These are phyloP conservation scores for Phlebopus sp. DNA, from an alignment of 1,284 basidiomycete genomes.

Conservation along the genomic window DNA sequence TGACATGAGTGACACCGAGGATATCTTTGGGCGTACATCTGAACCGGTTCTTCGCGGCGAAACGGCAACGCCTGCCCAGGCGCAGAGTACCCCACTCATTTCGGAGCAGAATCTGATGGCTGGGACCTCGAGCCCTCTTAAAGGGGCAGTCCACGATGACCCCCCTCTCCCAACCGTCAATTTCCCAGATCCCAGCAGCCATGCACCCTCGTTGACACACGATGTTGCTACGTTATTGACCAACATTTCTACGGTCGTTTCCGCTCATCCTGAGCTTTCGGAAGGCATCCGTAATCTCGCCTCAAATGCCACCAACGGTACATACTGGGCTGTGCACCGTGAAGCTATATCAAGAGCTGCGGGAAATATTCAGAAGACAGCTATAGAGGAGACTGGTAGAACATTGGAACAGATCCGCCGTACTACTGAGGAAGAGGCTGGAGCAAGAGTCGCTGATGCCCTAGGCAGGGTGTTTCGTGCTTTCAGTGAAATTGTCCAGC, in stretches of 20 bases:
- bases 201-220: slow-evolving; percentile 49
- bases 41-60: slow-evolving; percentile 18
- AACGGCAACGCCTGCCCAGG: slow-evolving; percentile 32
- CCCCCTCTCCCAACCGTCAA: slow-evolving; percentile 57
- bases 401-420: slow-evolving; percentile 45
- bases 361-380: slow-evolving; percentile 44
- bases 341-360: slow-evolving; percentile 54
- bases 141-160: slow-evolving; percentile 34
- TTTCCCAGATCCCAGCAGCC: slow-evolving; percentile 22
- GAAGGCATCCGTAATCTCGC: slow-evolving; percentile 62
- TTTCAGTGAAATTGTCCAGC: slow-evolving; percentile 40
- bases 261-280: slow-evolving; percentile 66
- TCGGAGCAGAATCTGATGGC: slow-evolving; percentile 21
- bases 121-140: slow-evolving; percentile 16
- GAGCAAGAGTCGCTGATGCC: slow-evolving; percentile 61
- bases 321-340: slow-evolving; percentile 65
- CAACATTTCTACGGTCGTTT: slow-evolving; percentile 49
- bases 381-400: slow-evolving; percentile 40
- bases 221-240: slow-evolving; percentile 63
- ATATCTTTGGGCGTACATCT: slow-evolving; percentile 26
- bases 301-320: slow-evolving; percentile 56
- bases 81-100: slow-evolving; percentile 33
- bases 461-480: slow-evolving; percentile 55
- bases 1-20: slow-evolving; percentile 37
- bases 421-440: slow-evolving; percentile 58